phyloP scores from a whole-genome alignment of 2,329 filamentous ascomycete genomes.

The Curvularia sp. region DNA sequence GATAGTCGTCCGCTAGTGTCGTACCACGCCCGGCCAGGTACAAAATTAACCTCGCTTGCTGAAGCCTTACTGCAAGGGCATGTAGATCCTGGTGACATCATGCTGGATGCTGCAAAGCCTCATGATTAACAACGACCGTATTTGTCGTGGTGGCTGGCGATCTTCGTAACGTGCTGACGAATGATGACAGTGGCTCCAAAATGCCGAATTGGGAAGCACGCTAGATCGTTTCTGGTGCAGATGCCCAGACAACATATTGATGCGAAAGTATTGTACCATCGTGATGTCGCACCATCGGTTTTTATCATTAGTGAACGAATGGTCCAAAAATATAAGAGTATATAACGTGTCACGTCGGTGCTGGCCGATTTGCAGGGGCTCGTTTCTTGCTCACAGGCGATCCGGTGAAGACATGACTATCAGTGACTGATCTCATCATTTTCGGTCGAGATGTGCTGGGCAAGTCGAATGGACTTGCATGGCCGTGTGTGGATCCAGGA shows the following conservation, averaged over 20 bases:
- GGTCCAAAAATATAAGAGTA: neutral
- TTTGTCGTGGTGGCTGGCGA: slow-evolving; percentile 10
- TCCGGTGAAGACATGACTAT: slow-evolving; percentile 29
- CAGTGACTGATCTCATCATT: slow-evolving; percentile 25
- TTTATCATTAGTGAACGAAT: neutral
- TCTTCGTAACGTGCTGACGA: slow-evolving; percentile 10
- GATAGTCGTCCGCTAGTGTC: neutral
- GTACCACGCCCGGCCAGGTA: neutral
- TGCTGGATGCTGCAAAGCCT: neutral
- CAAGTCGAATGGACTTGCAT: slow-evolving; percentile 44
- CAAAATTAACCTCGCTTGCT: neutral
- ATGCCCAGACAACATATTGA: neutral
- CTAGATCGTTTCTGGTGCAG: neutral
- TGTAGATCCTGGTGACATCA: neutral
- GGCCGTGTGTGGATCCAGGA: slow-evolving; percentile 31
- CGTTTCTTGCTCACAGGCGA: slow-evolving; percentile 36
- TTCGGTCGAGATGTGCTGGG: slow-evolving; percentile 34
- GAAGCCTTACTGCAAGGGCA: slow-evolving; percentile 2
- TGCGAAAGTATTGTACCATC: neutral
- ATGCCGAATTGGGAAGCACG: neutral
- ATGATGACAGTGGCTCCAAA: slow-evolving; percentile 4
- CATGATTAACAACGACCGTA: slow-evolving; percentile 2
- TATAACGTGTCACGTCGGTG: slow-evolving; percentile 5
- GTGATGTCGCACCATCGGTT: neutral
- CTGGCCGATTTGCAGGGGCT: neutral